Base-by-base conservation (phyloP, 1,284 basidiomycete genomes). In the Ceratobasidium sp. region DNA sequence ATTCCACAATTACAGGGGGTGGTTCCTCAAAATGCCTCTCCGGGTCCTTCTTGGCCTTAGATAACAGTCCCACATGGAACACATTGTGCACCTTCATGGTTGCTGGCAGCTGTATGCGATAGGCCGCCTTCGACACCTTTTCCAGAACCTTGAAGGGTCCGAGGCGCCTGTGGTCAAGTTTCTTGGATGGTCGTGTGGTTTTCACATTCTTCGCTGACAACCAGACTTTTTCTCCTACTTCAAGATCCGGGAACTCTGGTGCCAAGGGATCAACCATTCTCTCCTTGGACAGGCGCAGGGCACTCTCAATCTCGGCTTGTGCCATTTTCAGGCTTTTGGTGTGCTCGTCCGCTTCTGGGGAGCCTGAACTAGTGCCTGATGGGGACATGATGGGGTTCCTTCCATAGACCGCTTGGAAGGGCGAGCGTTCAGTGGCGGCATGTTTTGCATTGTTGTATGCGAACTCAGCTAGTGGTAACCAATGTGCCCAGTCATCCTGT, bases 61-160 rank as follows among this genome's bases (percentile, higher is more conserved):
- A 44, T 1, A 81, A 74, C 9, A 77, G 75, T 13, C 67, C 73
- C 1, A 77, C 74, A 58, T 81, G 50, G 66, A 70, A 70, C 74
- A 76, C 1, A 74, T 74, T 16, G 58, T 41, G 23, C 69, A 73
- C 1, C 13, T 26, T 16, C 73, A 75, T 6, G 54, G 59, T 0
- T 63, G 67, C 52, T 70, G 49, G 8, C 11, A 54, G 26, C 73
- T 63, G 0, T 21, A 54, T 7, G 28, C 7, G 38, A 74, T 41
- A 59, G 55, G 61, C 57, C 46, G 74, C 35, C 14, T 69, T 46
- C 23, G 50, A n/a, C 1, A 70, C 3, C 23, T 38, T 43, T 23
- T 70, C 32, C 1, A 80, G 64, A 32, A 85, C 76, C 0, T 73
- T 74, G 76, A 79, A 85, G 2, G 82, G 85, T 14, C 84, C 83